Percentiles rank a stretch among this genome's conserved stretches.
These are phyloP conservation scores for Flaveria floridana DNA, from an alignment of 140 eudicot genomes.

Conservation along the genomic window DNA sequence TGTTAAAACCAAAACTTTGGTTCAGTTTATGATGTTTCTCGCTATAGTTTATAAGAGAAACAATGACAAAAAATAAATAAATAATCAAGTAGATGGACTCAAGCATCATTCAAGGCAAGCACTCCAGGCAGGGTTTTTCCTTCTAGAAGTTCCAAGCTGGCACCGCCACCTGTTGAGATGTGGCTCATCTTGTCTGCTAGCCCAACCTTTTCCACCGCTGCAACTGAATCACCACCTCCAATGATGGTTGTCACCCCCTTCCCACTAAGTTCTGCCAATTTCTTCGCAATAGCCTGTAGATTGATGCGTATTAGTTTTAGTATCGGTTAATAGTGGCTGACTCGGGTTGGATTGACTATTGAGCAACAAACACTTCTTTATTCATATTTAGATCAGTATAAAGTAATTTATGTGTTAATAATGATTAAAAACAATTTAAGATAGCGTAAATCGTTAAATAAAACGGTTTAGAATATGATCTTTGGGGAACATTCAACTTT, in stretches of 20 bases:
- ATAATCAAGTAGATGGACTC: not conserved
- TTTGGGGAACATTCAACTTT: too few relatives aligned
- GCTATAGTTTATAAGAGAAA: too few relatives aligned
- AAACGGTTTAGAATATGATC: not conserved
- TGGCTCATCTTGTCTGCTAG: slow-evolving; percentile 65
- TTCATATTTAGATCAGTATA: not conserved
- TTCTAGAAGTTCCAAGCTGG: slow-evolving; percentile 42
- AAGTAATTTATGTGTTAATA: too few relatives aligned
- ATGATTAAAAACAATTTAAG: too few relatives aligned
- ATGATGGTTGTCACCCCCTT: slow-evolving; percentile 52
- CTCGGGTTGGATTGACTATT: not conserved
- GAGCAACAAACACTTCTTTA: not conserved
- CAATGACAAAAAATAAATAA: too few relatives aligned
- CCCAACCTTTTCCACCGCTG: slow-evolving; percentile 65
- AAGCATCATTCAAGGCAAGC: slow-evolving; percentile 53
- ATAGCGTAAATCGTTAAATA: too few relatives aligned
- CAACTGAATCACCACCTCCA: slow-evolving; percentile 68
- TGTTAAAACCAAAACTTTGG: too few relatives aligned
- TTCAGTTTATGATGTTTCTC: too few relatives aligned
- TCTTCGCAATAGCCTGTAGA: slow-evolving; percentile 54
- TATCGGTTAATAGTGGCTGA: not conserved
- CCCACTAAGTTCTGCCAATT: slow-evolving; percentile 41
- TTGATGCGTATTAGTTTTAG: not conserved
- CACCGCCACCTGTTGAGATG: slow-evolving; percentile 76
- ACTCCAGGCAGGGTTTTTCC: slow-evolving; percentile 65